Evolutionary conservation across 305 asterid species (phyloP).

Genomic region (Ajuga reptans): DNA sequence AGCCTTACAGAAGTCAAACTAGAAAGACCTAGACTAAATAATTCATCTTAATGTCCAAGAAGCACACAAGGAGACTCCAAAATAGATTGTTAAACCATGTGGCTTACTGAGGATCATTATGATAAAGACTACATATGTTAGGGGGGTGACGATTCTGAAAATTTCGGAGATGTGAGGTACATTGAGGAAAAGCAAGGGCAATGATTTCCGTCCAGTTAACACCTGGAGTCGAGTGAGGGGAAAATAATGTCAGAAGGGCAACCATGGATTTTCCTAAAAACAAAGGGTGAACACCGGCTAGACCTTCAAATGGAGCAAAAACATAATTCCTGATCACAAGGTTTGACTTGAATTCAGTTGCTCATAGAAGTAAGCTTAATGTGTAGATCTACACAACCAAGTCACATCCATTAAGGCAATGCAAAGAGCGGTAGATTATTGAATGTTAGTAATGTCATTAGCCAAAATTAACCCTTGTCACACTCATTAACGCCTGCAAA

Average conservation of each 20-base stretch:
- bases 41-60: background rate
- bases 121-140: background rate
- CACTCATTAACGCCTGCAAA: background rate
- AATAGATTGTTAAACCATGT: background rate
- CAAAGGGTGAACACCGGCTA: background rate
- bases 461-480: background rate
- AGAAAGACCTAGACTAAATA: background rate
- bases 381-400: background rate
- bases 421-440: background rate
- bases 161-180: too few species aligned
- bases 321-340: background rate
- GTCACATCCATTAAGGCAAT: background rate
- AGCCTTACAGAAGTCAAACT: slow-evolving; percentile 4
- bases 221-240: background rate
- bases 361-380: slow-evolving; percentile 4
- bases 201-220: background rate
- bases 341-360: background rate
- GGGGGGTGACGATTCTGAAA: background rate
- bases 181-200: slow-evolving; percentile 2
- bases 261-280: background rate
- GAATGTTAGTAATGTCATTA: background rate
- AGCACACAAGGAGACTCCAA: background rate
- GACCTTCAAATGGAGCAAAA: slow-evolving; percentile 4
- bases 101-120: background rate
- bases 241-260: background rate